Evolutionary conservation across 768 basidiomycete species (phyloP), one percentile per base, ranked within the genome.

Genomic region (Suillus americanus): DNA sequence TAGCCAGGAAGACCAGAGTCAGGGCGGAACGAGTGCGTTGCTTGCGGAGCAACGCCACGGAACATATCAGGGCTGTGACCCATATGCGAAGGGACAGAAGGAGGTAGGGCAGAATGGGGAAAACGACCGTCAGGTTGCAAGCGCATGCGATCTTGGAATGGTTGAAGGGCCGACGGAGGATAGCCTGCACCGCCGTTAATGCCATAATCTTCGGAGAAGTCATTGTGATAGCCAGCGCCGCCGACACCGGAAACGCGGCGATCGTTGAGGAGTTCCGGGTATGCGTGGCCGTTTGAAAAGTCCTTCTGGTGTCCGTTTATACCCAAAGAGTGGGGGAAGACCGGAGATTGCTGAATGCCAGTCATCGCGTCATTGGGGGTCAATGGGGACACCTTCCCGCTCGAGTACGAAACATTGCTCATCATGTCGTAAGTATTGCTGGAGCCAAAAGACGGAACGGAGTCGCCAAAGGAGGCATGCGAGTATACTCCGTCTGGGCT

Each of bases 361-460:
- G 79, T 77, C 65, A 86, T 84, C 50, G 86, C 79, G 74, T 91
- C 90, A 69, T 76, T 87, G 40, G 90, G 89, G 14, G 89, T 89
- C 51, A 91, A 80, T 0, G 91, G 89, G 23, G 91, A 91, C 59
- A 87, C 88, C 75, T 91, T 92, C 66, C 89, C 90, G 64, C 86
- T 88, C 14, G 73, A 76, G 77, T 87, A 86, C 18, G 87, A 88
- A 25, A 89, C 78, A 67, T 84, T 85, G 74, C 79, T 79, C 73
- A 88, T 86, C 70, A 89, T 82, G 73, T 89, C 89, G 76, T 89
- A 91, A 13, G 86, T 81, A 73, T 81, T 80, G 62, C 79, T 72
- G 68, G 85, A 78, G 40, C 80, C 80, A 76, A 89, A 90, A 13
- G 87, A 77, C 20, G 85, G 82, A 0, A 89, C 79, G 9, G 85